Evolutionary conservation across 306 rosid genomes (phyloP).

Genomic region (Cucumis hystrix): DNA sequence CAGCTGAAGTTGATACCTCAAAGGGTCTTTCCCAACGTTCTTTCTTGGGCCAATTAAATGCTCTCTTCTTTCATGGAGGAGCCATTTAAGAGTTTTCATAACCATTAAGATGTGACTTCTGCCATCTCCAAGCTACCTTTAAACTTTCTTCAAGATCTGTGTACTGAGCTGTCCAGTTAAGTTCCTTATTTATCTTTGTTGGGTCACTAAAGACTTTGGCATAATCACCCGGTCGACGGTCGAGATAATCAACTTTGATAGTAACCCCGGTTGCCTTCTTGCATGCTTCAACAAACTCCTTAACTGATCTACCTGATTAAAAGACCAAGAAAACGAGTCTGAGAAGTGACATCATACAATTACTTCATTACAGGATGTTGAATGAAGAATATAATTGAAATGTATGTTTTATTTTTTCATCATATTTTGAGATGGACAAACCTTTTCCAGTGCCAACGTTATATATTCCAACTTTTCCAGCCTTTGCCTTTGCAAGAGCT

Average conservation of each 20-base stretch:
- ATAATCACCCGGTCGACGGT: constrained; percentile 82
- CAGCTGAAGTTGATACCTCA: background rate
- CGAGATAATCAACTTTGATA: constrained; percentile 61
- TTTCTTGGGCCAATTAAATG: background rate
- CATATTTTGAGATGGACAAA: constrained; percentile 10
- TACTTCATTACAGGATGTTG: background rate
- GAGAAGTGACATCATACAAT: background rate
- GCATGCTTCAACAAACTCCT: constrained; percentile 92
- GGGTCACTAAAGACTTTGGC: constrained; percentile 88
- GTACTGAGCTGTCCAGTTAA: constrained; percentile 67
- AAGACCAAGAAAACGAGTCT: background rate
- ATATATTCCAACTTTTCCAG: constrained; percentile 73
- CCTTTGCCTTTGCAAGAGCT: constrained; percentile 63
- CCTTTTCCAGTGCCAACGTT: constrained; percentile 97
- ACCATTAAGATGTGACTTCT: constrained; percentile 55
- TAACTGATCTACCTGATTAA: constrained; percentile 71
- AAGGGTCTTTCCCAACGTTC: background rate
- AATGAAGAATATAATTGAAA: background rate
- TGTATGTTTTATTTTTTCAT: background rate
- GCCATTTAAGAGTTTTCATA: constrained; percentile 22
- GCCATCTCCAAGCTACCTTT: constrained; percentile 77
- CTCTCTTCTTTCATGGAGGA: background rate
- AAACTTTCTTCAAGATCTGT: constrained; percentile 67
- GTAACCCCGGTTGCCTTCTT: constrained; percentile 70
- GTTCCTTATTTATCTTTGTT: constrained; percentile 44